Percentiles rank a stretch among this genome's conserved stretches.
Conservation (phyloP, 169 alveolate species). For the Plasmodium inui region DNA sequence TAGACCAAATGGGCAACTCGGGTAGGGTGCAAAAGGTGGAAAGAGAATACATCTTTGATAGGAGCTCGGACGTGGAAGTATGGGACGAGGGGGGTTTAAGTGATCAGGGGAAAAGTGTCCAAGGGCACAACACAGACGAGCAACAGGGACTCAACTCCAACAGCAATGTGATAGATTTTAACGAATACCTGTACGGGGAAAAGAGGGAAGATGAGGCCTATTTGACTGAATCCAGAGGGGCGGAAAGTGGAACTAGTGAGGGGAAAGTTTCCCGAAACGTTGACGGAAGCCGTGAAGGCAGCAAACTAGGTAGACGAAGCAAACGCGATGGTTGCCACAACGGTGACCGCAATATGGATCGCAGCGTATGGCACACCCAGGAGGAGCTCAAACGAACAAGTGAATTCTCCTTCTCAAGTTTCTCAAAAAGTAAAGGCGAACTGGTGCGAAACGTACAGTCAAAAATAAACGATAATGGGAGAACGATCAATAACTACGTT, state of each 20-base stretch:
- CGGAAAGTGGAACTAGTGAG: neutral
- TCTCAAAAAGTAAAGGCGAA: neutral
- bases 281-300: neutral
- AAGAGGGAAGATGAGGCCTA: slow-evolving; percentile 12
- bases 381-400: neutral
- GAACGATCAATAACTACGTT: neutral
- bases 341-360: neutral
- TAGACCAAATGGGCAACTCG: neutral
- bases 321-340: neutral
- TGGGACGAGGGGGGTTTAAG: slow-evolving; percentile 3
- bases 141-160: slow-evolving; percentile 7
- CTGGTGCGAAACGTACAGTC: neutral
- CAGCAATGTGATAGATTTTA: neutral
- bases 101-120: neutral
- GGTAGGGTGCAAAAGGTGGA: neutral
- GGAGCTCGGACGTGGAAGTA: slow-evolving; percentile 14
- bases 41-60: neutral
- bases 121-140: neutral
- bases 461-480: slow-evolving; percentile 11
- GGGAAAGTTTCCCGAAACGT: neutral
- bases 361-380: neutral
- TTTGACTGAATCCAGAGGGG: neutral
- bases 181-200: neutral
- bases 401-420: neutral
- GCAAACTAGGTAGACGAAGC: no score